phyloP scores from a whole-genome alignment of 805 yeast genomes.

The Wickerhamomyces alni region DNA sequence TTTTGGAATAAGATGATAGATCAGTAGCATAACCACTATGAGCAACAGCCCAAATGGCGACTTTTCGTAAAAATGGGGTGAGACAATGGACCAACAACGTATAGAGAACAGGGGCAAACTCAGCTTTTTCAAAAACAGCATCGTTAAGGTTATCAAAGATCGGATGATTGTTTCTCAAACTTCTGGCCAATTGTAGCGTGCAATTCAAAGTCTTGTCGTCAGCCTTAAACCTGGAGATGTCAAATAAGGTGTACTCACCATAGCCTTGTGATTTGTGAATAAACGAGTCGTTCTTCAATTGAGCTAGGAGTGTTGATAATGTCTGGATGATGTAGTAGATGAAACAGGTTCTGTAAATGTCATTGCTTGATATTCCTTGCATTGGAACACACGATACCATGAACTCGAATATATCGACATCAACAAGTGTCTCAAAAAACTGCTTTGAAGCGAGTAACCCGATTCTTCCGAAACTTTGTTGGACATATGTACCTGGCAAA shows the following conservation, averaged over 20 bases:
- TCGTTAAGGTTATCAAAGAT: conserved; percentile 24
- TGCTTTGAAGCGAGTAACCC: conserved; percentile 27
- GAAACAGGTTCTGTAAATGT: conserved; percentile 43
- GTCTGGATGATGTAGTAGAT: conserved; percentile 48
- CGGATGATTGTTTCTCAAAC: conserved; percentile 22
- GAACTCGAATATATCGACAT: conserved; percentile 46
- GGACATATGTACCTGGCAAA: conserved; percentile 11
- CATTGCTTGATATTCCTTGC: conserved; percentile 39
- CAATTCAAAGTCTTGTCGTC: conserved; percentile 6
- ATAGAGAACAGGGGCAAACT: conserved; percentile 37
- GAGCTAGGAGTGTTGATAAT: conserved; percentile 16
- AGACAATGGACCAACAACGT: conserved; percentile 49
- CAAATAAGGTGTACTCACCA: too few relatives aligned
- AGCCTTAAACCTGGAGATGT: conserved; percentile 25
- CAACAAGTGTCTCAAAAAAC: conserved; percentile 30
- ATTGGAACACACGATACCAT: conserved; percentile 46
- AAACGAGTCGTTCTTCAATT: conserved; percentile 14
- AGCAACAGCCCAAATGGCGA: conserved; percentile 50
- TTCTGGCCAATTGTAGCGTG: conserved; percentile 9
- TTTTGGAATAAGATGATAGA: conserved; percentile 20
- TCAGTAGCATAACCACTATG: conserved; percentile 38
- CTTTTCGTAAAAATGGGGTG: conserved; percentile 61
- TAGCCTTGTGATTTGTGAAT: too few relatives aligned
- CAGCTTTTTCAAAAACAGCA: conserved; percentile 15
- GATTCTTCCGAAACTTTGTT: conserved; percentile 27